These are phyloP conservation scores for Vanilla planifolia DNA, from an alignment of 106 monocot species.

Conservation along the genomic window DNA sequence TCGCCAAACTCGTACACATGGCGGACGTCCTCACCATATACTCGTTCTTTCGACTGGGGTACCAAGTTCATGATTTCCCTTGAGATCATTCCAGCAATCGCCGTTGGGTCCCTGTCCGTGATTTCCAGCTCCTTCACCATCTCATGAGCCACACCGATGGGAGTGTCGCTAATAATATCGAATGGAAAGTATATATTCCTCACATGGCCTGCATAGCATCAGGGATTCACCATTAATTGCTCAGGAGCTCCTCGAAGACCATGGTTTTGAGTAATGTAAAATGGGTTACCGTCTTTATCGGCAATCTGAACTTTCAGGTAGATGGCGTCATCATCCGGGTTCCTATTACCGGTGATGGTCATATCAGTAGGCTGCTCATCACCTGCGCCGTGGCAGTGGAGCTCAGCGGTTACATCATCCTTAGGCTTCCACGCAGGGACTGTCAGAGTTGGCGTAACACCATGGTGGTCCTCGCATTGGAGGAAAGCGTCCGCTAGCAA, in stretches of 20 bases:
- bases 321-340: conserved; percentile 71
- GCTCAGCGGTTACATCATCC: background rate
- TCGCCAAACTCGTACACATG: conserved; percentile 37
- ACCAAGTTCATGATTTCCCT: conserved; percentile 55
- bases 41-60: conserved; percentile 44
- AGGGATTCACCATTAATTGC: no score
- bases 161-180: conserved; percentile 61
- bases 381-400: no score
- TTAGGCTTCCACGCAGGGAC: background rate
- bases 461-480: conserved; percentile 10
- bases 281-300: conserved; percentile 50
- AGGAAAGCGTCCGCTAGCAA: conserved; percentile 78
- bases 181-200: conserved; percentile 94
- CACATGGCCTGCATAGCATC: conserved; percentile 27
- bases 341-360: conserved; percentile 87
- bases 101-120: conserved; percentile 46
- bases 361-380: conserved; percentile 25
- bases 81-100: conserved; percentile 76
- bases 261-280: no score
- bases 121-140: conserved; percentile 95
- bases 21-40: background rate
- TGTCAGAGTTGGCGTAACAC: background rate
- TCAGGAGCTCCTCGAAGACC: no score
- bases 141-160: conserved; percentile 80
- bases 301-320: conserved; percentile 79